A percentile compares a stretch with the other conserved stretches of the same genome.
These are phyloP conservation scores for Eimeria praecox DNA, from an alignment of 169 alveolate genomes.

Conservation along the genomic window DNA sequence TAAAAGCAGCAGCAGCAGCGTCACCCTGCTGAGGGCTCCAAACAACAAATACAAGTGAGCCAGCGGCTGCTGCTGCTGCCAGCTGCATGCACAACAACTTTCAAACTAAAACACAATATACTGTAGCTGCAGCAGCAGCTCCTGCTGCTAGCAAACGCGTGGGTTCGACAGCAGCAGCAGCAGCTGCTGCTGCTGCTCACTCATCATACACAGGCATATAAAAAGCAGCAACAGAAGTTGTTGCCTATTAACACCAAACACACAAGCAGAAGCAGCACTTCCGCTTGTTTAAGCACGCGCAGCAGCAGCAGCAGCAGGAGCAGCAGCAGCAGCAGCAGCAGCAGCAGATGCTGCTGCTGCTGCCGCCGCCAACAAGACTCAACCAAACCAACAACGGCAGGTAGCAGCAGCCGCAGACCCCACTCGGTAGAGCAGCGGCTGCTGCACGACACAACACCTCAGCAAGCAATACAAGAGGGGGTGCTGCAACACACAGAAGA, in stretches of 20 bases:
- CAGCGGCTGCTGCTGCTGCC: conserved; percentile 39
- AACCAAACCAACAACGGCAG: neutral
- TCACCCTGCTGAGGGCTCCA: conserved; percentile 16
- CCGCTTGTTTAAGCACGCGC: neutral
- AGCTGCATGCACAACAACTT: neutral
- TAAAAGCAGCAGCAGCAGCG: conserved; percentile 37
- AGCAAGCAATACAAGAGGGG: neutral
- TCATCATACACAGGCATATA: neutral
- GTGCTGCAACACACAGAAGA: neutral
- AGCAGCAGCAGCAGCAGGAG: neutral
- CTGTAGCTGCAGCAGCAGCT: neutral
- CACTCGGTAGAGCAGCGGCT: neutral
- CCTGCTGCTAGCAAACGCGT: neutral
- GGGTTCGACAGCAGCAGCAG: conserved; percentile 18
- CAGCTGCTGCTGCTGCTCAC: conserved; percentile 17
- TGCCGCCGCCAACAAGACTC: neutral
- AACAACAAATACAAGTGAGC: neutral
- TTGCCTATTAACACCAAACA: neutral
- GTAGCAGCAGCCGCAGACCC: neutral
- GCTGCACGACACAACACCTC: neutral
- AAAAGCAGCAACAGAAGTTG: conserved; percentile 20
- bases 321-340: neutral
- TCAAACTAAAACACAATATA: neutral
- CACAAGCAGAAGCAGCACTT: neutral
- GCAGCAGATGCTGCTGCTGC: too few species aligned